phyloP scores from a whole-genome alignment of 2,329 filamentous ascomycete genomes.

The Fusarium drepaniforme region DNA sequence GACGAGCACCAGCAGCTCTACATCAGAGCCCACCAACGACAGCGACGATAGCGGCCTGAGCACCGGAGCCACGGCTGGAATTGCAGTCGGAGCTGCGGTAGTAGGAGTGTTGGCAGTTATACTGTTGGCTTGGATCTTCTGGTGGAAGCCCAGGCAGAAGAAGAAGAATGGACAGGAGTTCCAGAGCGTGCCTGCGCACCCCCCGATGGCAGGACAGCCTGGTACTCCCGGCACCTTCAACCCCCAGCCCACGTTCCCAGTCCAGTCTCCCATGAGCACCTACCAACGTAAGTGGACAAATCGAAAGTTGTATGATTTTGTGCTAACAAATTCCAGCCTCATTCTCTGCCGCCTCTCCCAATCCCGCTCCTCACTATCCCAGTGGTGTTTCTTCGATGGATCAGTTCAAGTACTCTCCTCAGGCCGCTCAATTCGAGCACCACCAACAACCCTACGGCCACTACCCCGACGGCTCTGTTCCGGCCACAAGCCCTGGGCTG shows the following conservation, averaged over 20 bases:
- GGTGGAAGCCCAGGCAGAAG: conserved; percentile 39
- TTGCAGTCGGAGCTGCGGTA: conserved; percentile 33
- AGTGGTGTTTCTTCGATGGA: conserved; percentile 33
- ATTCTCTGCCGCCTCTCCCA: conserved; percentile 26
- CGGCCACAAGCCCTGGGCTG: conserved; percentile 14
- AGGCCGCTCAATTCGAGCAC: conserved; percentile 26
- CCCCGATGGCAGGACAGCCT: conserved; percentile 17
- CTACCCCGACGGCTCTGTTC: conserved; percentile 25
- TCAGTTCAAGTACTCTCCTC: conserved; percentile 36
- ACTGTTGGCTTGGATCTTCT: conserved; percentile 37
- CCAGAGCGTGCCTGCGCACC: conserved; percentile 15
- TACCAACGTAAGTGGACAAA: conserved; percentile 36
- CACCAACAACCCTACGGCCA: conserved; percentile 29
- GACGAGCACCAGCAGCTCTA: conserved; percentile 12
- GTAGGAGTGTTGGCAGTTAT: conserved; percentile 26
- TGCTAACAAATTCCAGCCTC: conserved; percentile 33
- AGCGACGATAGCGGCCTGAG: conserved; percentile 19
- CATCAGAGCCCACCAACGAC: background rate
- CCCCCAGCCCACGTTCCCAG: conserved; percentile 8
- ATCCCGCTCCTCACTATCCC: conserved; percentile 18
- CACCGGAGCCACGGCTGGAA: conserved; percentile 37
- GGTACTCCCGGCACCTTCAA: conserved; percentile 18
- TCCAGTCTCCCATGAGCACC: conserved; percentile 37
- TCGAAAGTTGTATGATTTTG: background rate
- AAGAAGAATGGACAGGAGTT: conserved; percentile 23